Evolutionary conservation across 441 rosid species (phyloP).

Genomic region (Euphorbia schlechtendalii): DNA sequence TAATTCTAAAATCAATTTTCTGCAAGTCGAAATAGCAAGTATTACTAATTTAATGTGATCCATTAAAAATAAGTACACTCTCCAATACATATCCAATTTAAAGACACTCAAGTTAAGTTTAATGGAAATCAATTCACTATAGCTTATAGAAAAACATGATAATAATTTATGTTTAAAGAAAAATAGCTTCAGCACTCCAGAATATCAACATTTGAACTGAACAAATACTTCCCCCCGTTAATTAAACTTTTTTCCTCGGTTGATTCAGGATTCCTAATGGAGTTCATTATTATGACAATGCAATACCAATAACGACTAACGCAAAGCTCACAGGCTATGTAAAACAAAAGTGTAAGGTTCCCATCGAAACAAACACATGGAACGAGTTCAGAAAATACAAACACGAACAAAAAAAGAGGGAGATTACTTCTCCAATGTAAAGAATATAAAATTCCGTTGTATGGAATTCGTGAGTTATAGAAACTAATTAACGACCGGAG

Average conservation of each 20-base stretch:
- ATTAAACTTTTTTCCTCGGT: not conserved
- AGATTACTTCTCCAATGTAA: not conserved
- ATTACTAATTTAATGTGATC: not conserved
- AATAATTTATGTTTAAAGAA: not conserved
- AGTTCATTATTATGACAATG: not conserved
- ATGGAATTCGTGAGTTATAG: not conserved
- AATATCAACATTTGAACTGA: not conserved
- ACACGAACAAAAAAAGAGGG: not conserved
- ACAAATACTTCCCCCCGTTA: not conserved
- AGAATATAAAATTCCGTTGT: not conserved
- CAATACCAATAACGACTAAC: not conserved
- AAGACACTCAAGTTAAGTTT: not conserved
- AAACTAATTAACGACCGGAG: not conserved
- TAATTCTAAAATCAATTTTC: slow-evolving; percentile 6
- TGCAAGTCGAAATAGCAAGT: not conserved
- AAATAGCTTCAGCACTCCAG: slow-evolving; percentile 1
- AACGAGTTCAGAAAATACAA: not conserved
- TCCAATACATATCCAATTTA: not conserved
- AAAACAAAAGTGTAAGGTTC: not conserved
- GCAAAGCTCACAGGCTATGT: not conserved
- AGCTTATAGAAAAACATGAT: not conserved
- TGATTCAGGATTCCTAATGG: not conserved
- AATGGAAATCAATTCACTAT: not conserved
- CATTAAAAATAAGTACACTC: not conserved
- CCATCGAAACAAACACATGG: not conserved